Evolutionary conservation across 495 filamentous ascomycete genomes (phyloP), one percentile per base, ranked within the genome.

Genomic region (Neurospora tetrasperma): DNA sequence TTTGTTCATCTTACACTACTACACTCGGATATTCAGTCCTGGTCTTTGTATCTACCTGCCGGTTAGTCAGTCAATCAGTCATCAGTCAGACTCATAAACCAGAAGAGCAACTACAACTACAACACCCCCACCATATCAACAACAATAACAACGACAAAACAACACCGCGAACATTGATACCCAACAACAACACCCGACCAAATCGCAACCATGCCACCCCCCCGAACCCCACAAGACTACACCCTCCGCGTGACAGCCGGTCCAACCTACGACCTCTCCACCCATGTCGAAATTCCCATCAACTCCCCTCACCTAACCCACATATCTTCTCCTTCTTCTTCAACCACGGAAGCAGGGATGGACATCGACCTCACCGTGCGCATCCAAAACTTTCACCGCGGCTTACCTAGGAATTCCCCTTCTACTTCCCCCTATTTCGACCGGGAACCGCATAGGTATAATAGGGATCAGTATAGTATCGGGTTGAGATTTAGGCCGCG

Each of bases 401-500:
- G 90, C 39, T 83, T 91, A 72, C 90, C 91, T 5, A 82, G 80
- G 31, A 75, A 77, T 66, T 89, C 90, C 20, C 89, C 90, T 0
- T 72, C 75, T 4, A 89, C 89, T 3, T 89, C 88, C 69, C 79
- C 86, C 3, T 97, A 97, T 83, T 98, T 99, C 85, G 82, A 85
- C 38, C 81, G 88, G 27, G 86, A 89, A 11, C 81, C 84, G 23
- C 94, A 97, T 80, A 74, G 75, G n/a, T 75, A 74, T 69, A 85
- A 83, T 59, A 81, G 85, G 35, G 94, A 98, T 80, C 89, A 90
- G 75, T 98, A 98, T 83, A 90, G 87, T 77, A 91, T 98, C 76
- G 86, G 87, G 41, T 91, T 97, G 79, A 83, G 86, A 20, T 92
- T 98, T 78, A 85, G 86, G 7, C 93, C 39, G 0, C 7, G 7